phyloP scores from a whole-genome alignment of 306 rosid species.

The Hippophae tibetana region DNA sequence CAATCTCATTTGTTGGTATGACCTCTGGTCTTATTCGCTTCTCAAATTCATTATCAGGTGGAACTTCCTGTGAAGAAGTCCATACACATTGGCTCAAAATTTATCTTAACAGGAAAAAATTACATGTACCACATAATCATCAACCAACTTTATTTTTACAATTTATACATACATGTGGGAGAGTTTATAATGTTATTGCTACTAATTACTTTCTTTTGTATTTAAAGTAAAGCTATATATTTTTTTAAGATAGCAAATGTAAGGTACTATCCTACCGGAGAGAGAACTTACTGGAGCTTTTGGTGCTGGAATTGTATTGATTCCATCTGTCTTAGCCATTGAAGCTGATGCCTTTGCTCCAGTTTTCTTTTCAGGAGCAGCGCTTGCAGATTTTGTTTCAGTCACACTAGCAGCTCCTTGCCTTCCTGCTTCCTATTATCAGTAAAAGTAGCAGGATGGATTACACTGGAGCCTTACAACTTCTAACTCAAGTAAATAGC shows the following conservation, averaged over 20 bases:
- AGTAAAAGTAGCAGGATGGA: conserved; percentile 1
- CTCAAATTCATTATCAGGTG: conserved; percentile 87
- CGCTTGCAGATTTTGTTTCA: conserved; percentile 38
- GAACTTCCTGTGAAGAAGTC: conserved; percentile 46
- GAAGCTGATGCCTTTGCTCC: conserved; percentile 36
- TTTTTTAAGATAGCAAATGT: too few species aligned
- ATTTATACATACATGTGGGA: too few species aligned
- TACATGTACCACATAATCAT: too few species aligned
- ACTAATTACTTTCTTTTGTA: too few species aligned
- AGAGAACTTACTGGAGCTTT: conserved; percentile 45
- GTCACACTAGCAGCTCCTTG: conserved; percentile 24
- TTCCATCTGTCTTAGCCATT: conserved; percentile 31
- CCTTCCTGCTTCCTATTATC: conserved; percentile 30
- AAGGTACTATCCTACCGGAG: too few species aligned
- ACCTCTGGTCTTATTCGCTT: conserved; percentile 93
- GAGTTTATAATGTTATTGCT: too few species aligned
- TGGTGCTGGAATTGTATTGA: conserved; percentile 34
- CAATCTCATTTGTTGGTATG: conserved; percentile 73
- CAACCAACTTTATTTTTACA: too few species aligned
- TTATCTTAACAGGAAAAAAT: not conserved
- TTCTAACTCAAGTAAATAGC: conserved; percentile 9
- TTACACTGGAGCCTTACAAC: conserved; percentile 7
- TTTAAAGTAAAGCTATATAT: too few species aligned
- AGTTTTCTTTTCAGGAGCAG: conserved; percentile 34
- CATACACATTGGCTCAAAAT: conserved; percentile 7